A percentile compares a stretch with the other conserved stretches of the same genome.
These are phyloP conservation scores for Artemisia annua DNA, from an alignment of 129 eudicot genomes.

Conservation along the genomic window DNA sequence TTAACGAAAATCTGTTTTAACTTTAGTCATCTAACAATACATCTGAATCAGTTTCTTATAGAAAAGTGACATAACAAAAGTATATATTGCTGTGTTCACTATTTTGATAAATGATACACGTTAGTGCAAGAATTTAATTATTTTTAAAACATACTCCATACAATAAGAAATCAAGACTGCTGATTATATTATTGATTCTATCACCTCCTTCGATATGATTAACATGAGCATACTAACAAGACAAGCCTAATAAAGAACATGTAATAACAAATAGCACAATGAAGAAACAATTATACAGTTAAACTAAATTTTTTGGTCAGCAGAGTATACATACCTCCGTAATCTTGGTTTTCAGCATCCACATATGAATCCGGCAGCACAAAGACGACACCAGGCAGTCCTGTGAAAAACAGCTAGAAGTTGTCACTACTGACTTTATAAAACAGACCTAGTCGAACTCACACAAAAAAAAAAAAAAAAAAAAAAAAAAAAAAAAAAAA, in stretches of 20 bases:
- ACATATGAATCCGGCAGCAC: constrained; percentile 99
- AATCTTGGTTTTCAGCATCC: constrained; percentile 93
- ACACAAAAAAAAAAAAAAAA: not conserved
- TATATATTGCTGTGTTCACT: not conserved
- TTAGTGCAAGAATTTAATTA: not conserved
- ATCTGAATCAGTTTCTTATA: not conserved
- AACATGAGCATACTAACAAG: not conserved
- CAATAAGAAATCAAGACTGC: not conserved
- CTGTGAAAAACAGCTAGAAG: constrained; percentile 35
- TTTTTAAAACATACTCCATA: not conserved
- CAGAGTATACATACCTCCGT: constrained; percentile 66
- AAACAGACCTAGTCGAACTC: not conserved
- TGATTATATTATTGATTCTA: not conserved
- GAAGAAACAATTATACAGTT: not conserved
- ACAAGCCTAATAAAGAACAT: not conserved
- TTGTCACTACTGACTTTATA: not conserved
- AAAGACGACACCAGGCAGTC: constrained; percentile 94
- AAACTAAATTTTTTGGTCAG: not conserved
- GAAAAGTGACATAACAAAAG: not conserved
- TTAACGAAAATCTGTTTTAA: not conserved
- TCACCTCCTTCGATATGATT: not conserved
- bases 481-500: not conserved
- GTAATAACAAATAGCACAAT: not conserved
- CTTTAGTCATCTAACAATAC: not conserved
- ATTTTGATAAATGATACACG: not conserved